Conservation (phyloP, 2,329 filamentous ascomycete genomes). For the Phialemoniopsis sp. region DNA sequence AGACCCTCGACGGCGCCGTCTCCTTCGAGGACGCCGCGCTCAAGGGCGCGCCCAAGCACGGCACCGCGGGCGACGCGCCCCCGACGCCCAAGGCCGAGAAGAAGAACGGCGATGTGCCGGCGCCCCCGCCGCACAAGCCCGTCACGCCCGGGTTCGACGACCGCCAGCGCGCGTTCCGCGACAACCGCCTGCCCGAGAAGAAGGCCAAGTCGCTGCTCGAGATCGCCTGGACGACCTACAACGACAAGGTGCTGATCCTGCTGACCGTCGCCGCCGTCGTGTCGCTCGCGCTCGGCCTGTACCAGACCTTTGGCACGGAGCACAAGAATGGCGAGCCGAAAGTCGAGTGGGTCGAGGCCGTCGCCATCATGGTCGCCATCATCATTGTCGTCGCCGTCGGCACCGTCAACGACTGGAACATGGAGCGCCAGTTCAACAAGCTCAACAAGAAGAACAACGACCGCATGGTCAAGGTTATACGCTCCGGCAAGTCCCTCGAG, state of each 20-base stretch:
- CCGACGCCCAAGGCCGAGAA: conserved; percentile 35
- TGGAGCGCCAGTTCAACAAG: conserved; percentile 61
- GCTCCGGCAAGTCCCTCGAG: conserved; percentile 60
- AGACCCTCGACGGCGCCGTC: conserved; percentile 56
- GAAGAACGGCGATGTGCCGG: conserved; percentile 3
- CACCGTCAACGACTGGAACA: conserved; percentile 64
- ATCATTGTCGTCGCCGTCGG: conserved; percentile 60
- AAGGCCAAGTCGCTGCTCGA: conserved; percentile 57
- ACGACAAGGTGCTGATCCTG: conserved; percentile 65
- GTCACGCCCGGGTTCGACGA: conserved; percentile 30
- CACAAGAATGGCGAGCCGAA: conserved; percentile 33
- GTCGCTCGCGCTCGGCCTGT: conserved; percentile 62
- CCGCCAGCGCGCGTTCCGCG: conserved; percentile 52
- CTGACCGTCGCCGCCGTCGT: conserved; percentile 62
- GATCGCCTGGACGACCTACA: conserved; percentile 64
- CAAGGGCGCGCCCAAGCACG: conserved; percentile 27
- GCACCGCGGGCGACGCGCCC: conserved; percentile 7
- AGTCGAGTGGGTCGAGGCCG: conserved; percentile 65
- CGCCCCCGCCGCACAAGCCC: conserved; percentile 4
- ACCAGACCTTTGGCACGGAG: conserved; percentile 55
- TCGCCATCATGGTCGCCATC: conserved; percentile 63
- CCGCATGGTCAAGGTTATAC: conserved; percentile 61
- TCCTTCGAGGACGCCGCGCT: conserved; percentile 61
- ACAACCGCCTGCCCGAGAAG: conserved; percentile 59
- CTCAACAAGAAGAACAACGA: conserved; percentile 61